Evolutionary conservation across 106 monocot species (phyloP), one percentile per base, ranked within the genome.

Genomic region (Dioscorea dumetorum): DNA sequence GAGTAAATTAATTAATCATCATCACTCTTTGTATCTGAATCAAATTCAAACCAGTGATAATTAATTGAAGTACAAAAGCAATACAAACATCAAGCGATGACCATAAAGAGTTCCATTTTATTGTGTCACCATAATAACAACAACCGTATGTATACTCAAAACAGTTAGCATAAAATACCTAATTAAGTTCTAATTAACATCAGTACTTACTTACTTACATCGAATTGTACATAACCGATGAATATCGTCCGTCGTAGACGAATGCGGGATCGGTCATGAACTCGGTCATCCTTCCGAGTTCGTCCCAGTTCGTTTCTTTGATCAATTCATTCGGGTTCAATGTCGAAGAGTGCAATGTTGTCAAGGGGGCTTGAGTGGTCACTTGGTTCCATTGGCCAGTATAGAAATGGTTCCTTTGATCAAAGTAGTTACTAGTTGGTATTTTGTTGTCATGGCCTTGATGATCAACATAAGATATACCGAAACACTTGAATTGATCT

Each of bases 251-350:
- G 18, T 54, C 54, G 4, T 54, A 19, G 18, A 54, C 54, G 5
- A 54, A 54, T 18, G 62, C 8, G 15, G 78, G 72, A 58, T 88
- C 83, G 32, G 57, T 51, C 63, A 79, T 54, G 34, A 64, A 68
- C 15, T 82, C 87, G 79, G 78, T 68, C 10, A 91, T 78, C 68
- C 82, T 84, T 9, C 82, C 91, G 24, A 91, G 84, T 49, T 91
- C 91, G 67, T 91, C 91, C 91, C 91, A 91, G 54, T 70, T 82
- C 14, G 68, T 67, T 50, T 79, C 72, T 56, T 61, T 66, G 20
- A 62, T 34, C 48, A 70, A 49, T 23, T 80, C 64, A 56, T 61
- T 74, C 41, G 64, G 49, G 12, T 56, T 64, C 12, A 66, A 48
- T 61, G 20, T 11, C 22, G 23, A 57, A 24, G 61, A 31, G 49